Evolutionary conservation across 768 basidiomycete species (phyloP), one percentile per base, ranked within the genome.

Genomic region (Krasilnikovozyma curviuscula): DNA sequence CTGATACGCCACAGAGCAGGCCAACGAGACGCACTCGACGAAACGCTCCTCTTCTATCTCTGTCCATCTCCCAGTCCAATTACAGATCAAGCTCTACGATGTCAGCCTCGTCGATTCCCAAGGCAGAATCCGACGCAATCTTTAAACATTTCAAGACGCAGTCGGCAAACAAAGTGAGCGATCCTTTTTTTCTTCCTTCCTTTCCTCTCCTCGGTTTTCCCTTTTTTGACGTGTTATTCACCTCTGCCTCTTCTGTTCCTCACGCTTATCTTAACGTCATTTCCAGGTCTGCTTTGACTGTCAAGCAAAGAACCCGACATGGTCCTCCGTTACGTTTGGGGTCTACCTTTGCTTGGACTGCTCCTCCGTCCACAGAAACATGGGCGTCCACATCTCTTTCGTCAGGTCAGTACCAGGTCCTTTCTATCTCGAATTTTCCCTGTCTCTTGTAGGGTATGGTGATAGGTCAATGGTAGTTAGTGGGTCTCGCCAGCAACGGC

Each of bases 301-400:
- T 63, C 73, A 75, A 59, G 88, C 89, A 40, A 79, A 86, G 58
- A 93, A 93, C 67, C 91, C 91, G 39, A 93, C 88, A 28, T 97
- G 91, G 93, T 79, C 88, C 3, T 88, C 84, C 53, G 85, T 93
- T 19, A 89, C 86, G 0, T 98, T 81, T 61, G 91, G 85, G 29
- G 78, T 97, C 13, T 97, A 97, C 66, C 88, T 98, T 60, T 98
- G 93, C 61, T 70, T 97, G 28, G 89, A 98, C 50, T 98, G 93
- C 70, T 97, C 91, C 5, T 82, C 81, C 55, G 69, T 81, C 13
- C 93, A 98, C 66, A 72, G 93, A 45, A 95, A 91, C 63, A 79
- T 95, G 77, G 93, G 93, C 57, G 91, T 97, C 21, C 93, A 98
- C 63, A 88, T 98, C 65, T 83, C 78, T 54, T 98, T 98, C 59